Evolutionary conservation across 352 stramenopile species (phyloP).

Genomic region (Detonula confervacea): DNA sequence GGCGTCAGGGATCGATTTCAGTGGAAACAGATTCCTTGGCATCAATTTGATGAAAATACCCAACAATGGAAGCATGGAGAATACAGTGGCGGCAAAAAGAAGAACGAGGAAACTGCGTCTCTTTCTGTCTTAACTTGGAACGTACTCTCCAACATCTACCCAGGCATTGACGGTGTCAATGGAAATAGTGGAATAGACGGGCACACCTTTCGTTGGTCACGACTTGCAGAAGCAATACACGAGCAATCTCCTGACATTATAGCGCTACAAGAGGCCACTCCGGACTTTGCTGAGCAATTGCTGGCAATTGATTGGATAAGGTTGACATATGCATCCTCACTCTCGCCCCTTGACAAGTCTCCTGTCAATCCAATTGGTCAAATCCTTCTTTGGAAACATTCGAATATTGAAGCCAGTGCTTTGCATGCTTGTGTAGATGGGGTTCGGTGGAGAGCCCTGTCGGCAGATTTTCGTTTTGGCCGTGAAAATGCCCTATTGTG

Average conservation of each 20-base stretch:
- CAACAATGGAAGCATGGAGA: slow-evolving; percentile 1
- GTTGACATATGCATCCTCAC: slow-evolving; percentile 13
- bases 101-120: slow-evolving; percentile 9
- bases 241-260: slow-evolving; percentile 24
- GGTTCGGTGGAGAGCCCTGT: too few relatives aligned
- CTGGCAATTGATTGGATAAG: slow-evolving; percentile 11
- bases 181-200: slow-evolving; percentile 16
- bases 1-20: slow-evolving; percentile 1
- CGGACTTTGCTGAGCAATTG: slow-evolving; percentile 30
- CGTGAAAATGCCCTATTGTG: too few relatives aligned
- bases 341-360: slow-evolving; percentile 1
- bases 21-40: slow-evolving; percentile 15
- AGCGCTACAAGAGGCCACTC: slow-evolving; percentile 45
- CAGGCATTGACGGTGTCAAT: not conserved
- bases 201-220: slow-evolving; percentile 12
- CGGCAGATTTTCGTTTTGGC: too few relatives aligned
- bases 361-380: slow-evolving; percentile 23
- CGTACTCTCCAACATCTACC: slow-evolving; percentile 42
- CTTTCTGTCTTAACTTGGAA: slow-evolving; percentile 40
- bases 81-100: too few relatives aligned
- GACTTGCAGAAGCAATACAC: slow-evolving; percentile 13
- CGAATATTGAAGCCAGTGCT: slow-evolving; percentile 3
- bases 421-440: too few relatives aligned
- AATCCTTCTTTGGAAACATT: slow-evolving; percentile 36
- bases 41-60: slow-evolving; percentile 10